Percentiles rank a stretch among this genome's conserved stretches.
phyloP scores from a whole-genome alignment of 148 eudicot species.

The Heliamphora exappendiculata region DNA sequence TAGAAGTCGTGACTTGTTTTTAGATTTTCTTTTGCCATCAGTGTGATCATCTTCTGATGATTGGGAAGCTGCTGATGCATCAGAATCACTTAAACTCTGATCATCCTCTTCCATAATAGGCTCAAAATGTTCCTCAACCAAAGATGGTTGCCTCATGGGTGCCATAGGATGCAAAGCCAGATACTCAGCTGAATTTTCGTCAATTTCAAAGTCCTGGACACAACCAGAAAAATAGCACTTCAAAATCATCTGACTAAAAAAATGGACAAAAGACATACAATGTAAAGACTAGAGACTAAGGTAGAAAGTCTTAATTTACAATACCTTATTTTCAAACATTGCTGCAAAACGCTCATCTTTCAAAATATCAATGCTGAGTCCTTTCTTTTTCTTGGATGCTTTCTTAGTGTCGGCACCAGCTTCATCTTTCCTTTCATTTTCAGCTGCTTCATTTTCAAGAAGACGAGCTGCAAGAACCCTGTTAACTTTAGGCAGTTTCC shows the following conservation, averaged over 20 bases:
- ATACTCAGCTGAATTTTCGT: constrained; percentile 48
- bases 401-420: constrained; percentile 49
- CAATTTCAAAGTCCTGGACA: constrained; percentile 47
- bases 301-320: background rate
- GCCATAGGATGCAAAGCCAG: constrained; percentile 55
- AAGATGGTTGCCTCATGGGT: constrained; percentile 34
- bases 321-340: constrained; percentile 65
- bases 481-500: constrained; percentile 74
- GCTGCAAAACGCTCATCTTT: constrained; percentile 63
- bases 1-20: constrained; percentile 33
- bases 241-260: no score
- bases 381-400: constrained; percentile 63
- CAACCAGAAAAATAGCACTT: background rate
- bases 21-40: constrained; percentile 17
- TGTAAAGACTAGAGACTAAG: background rate
- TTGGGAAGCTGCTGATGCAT: constrained; percentile 34
- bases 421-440: constrained; percentile 36
- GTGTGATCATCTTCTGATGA: constrained; percentile 44
- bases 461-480: constrained; percentile 34
- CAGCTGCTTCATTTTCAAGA: constrained; percentile 59
- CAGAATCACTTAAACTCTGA: constrained; percentile 33
- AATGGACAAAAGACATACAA: background rate
- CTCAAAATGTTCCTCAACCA: constrained; percentile 79
- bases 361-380: constrained; percentile 42
- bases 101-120: constrained; percentile 39